Base-by-base conservation (phyloP, 306 rosid species). In the Pueraria montana region DNA sequence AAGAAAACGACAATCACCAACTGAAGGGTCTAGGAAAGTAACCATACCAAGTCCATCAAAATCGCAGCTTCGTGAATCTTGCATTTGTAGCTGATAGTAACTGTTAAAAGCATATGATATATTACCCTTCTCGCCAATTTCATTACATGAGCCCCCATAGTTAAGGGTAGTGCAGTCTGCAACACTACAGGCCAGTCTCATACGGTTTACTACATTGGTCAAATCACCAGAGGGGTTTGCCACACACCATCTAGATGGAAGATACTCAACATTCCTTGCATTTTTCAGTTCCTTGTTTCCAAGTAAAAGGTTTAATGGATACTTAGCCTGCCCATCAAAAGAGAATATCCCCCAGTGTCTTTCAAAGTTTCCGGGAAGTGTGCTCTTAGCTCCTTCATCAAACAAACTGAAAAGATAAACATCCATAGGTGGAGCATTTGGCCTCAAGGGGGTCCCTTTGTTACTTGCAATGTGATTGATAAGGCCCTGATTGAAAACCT, bases 301-400 rank as follows among this genome's bases (percentile, higher is more conserved):
- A 67, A 82, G 89, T 80, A 97, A 94, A 36, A 94, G 98, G 90
- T 91, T 89, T 74, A 96, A 32, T 2, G 90, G 75, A 84, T 96
- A 96, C 87, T 92, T 96, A 11, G 97, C 98, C 71, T 96, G 97
- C 2, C 98, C 99, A 59, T 94, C 98, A 64, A 96, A 96, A 18
- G 97, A 96, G 78, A 91, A 94, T 17, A 96, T 87, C 53, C 99
- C 99, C 98, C 99, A 96, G 71, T 96, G 99, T 74, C 99, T 91
- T 84, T 96, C 99, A 71, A 96, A 96, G 90, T 88, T 91, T 18
- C 98, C 99, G 0, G 99, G 98, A 80, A 96, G 93, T 0, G 63
- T 73, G 81, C 92, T 96, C 87, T 96, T 96, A 6, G 96, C 96
- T n/a, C 92, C 97, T 89, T 96, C 99, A 49, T 96, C 97, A 20